These are phyloP conservation scores for Simplicillium aogashimaense DNA, from an alignment of 2,329 filamentous ascomycete species.

Conservation along the genomic window DNA sequence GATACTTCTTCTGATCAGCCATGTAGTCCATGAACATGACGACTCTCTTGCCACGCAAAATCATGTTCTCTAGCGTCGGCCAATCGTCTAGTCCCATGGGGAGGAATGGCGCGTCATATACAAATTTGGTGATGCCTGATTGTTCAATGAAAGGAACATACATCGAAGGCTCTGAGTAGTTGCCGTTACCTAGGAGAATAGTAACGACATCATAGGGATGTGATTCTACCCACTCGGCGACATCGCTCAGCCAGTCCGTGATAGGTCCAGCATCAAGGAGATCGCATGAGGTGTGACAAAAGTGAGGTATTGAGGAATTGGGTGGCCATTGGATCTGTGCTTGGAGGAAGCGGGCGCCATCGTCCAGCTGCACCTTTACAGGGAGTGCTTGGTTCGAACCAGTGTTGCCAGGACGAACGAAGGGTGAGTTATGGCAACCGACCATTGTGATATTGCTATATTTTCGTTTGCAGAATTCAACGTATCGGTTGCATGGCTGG, in stretches of 20 bases:
- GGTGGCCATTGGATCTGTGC: slow-evolving; percentile 51
- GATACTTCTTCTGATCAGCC: slow-evolving; percentile 66
- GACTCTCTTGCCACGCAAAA: slow-evolving; percentile 58
- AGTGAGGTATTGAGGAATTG: slow-evolving; percentile 47
- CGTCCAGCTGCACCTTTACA: slow-evolving; percentile 64
- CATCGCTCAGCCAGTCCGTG: slow-evolving; percentile 58
- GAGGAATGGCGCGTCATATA: slow-evolving; percentile 61
- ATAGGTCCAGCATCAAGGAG: slow-evolving; percentile 74
- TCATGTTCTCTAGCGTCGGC: slow-evolving; percentile 74
- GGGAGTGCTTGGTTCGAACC: slow-evolving; percentile 64
- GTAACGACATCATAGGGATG: slow-evolving; percentile 86
- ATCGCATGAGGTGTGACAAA: slow-evolving; percentile 79
- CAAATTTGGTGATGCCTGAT: slow-evolving; percentile 62
- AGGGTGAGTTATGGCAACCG: slow-evolving; percentile 73
- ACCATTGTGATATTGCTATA: slow-evolving; percentile 78
- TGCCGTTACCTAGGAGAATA: slow-evolving; percentile 75
- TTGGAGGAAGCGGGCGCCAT: slow-evolving; percentile 59
- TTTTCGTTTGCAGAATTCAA: slow-evolving; percentile 65
- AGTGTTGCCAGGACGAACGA: slow-evolving; percentile 58
- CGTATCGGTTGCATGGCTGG: slow-evolving; percentile 67
- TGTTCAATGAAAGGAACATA: slow-evolving; percentile 61
- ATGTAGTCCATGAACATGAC: slow-evolving; percentile 80
- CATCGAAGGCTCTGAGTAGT: slow-evolving; percentile 53
- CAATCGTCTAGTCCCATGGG: slow-evolving; percentile 68
- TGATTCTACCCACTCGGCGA: slow-evolving; percentile 60